Evolutionary conservation across 768 basidiomycete genomes (phyloP), one percentile per base, ranked within the genome.

Genomic region (Russula sp.): DNA sequence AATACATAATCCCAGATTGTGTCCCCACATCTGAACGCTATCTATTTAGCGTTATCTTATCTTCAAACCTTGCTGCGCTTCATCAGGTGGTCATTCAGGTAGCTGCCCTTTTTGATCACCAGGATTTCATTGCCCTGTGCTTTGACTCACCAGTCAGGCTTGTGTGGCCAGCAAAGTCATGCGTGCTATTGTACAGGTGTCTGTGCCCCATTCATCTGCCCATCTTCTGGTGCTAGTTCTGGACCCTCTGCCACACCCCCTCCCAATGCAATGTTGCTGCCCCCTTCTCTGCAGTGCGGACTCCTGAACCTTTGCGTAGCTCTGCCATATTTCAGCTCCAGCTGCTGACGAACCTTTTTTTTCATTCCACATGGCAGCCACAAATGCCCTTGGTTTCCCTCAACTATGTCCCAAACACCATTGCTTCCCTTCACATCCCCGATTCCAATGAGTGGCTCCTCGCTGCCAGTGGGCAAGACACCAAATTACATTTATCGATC

Each of bases 391-490:
- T 90, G 41, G 80, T 79, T 3, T 75, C 81, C 32, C 78, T 87
- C 47, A 64, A 75, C 5, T 90, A 88, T 70, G 72, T 69, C 8
- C 84, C 87, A 13, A 87, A 86, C 68, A 84, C 85, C 1, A 77
- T 90, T 36, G 73, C 85, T 0, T 81, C 83, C 0, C 76, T 87
- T 14, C 75, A 70, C 3, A 69, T 88, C 18, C 78, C 78, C 2
- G 81, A 73, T 36, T 75, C 78, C 0, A 74, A 81, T 51, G 78
- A 81, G 42, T 81, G 79, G 0, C 78, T 90, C n/a, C 74, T 88
- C n/a, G 87, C 87, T 36, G 86, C 84, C 16, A 88, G 87, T 65
- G 87, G 87, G 5, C 86, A 87, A 68, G 83, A 86, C 5, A 81
- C 85, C 2, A 85, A 90, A 69, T 77, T 90, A 3, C 82, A 88